Base-by-base conservation (phyloP, 106 monocot species). In the Dioscorea zingiberensis region DNA sequence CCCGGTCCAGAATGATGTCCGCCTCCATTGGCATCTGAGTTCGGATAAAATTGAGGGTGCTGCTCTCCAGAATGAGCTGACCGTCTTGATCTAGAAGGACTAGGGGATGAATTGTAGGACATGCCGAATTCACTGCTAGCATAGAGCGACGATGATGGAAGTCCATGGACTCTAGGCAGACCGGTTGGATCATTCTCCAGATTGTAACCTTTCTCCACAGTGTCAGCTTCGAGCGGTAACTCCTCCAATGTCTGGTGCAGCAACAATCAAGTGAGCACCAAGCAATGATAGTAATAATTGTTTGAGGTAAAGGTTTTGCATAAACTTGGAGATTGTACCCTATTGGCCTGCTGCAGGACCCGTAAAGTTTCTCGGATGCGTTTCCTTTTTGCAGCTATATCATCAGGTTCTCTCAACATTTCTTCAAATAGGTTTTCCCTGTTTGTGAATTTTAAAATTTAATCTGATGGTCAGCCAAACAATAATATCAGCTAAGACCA, bases 361-460 rank as follows among this genome's bases (percentile, higher is more conserved):
- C 66, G 64, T 11, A 93, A 77, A 21, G 80, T 83, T 66, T 88
- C 93, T 45, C 80, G 68, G 7, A 84, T 77, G 21, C 70, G 87
- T 65, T 83, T 85, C 77, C 87, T 79, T 73, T 80, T 93, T 21
- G 74, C 77, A 38, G 80, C 23, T 59, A 93, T 62, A 24, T 88
- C 93, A 66, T 85, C 87, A 27, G 93, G 87, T 73, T 93, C 93
- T 64, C 69, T 82, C 48, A 88, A 80, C 93, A 93, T 80, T 18
- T 93, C 93, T 62, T 93, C 85, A 54, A 88, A 81, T 18, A 85
- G 82, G 70, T 74, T 85, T 22, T 93, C 93, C 58, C 93, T 93
- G 66, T 51, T 19, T 51, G 0, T 19, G 15, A 4, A 51, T 16
- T 51, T 51, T 13, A 0, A 51, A 19, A 51, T 18, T 19, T 51